These are phyloP conservation scores for Aspergillus persii DNA, from an alignment of 2,329 filamentous ascomycete genomes.

Conservation along the genomic window DNA sequence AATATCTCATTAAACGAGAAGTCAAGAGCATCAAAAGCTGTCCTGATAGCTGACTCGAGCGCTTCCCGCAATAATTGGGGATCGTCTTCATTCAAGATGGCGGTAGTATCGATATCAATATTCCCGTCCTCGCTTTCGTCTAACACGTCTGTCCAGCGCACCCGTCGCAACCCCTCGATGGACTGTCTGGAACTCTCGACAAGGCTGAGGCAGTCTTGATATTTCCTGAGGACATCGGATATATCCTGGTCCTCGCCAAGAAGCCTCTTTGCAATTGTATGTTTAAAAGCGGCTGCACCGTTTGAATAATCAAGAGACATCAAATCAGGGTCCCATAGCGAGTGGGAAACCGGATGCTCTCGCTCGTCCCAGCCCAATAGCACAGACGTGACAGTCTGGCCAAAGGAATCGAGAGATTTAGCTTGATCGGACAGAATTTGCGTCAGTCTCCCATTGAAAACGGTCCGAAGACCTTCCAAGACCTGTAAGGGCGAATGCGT, in stretches of 20 bases:
- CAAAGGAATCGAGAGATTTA: slow-evolving; percentile 62
- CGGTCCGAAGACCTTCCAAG: slow-evolving; percentile 64
- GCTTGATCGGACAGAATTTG: slow-evolving; percentile 63
- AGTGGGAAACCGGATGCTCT: slow-evolving; percentile 49
- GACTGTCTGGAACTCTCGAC: slow-evolving; percentile 53
- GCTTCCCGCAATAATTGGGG: slow-evolving; percentile 61
- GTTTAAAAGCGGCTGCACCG: slow-evolving; percentile 67
- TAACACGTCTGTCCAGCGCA: slow-evolving; percentile 37
- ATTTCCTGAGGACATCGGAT: slow-evolving; percentile 60
- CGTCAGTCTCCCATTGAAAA: slow-evolving; percentile 67
- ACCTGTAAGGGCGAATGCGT: slow-evolving; percentile 57
- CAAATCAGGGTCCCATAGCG: slow-evolving; percentile 67
- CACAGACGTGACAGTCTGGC: slow-evolving; percentile 61
- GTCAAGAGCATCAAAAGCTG: slow-evolving; percentile 58
- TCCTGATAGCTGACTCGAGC: slow-evolving; percentile 55
- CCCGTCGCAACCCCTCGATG: slow-evolving; percentile 35
- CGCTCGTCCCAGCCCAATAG: slow-evolving; percentile 61
- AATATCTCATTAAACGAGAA: slow-evolving; percentile 42
- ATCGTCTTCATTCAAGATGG: slow-evolving; percentile 68
- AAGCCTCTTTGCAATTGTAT: slow-evolving; percentile 65
- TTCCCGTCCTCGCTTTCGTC: slow-evolving; percentile 43
- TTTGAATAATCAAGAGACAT: slow-evolving; percentile 64
- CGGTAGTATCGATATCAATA: slow-evolving; percentile 31
- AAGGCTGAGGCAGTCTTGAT: slow-evolving; percentile 70
- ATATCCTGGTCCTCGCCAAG: slow-evolving; percentile 71